A percentile compares a stretch with the other conserved stretches of the same genome.
phyloP scores from a whole-genome alignment of 495 filamentous ascomycete genomes.

The Alectoria sarmentosa region DNA sequence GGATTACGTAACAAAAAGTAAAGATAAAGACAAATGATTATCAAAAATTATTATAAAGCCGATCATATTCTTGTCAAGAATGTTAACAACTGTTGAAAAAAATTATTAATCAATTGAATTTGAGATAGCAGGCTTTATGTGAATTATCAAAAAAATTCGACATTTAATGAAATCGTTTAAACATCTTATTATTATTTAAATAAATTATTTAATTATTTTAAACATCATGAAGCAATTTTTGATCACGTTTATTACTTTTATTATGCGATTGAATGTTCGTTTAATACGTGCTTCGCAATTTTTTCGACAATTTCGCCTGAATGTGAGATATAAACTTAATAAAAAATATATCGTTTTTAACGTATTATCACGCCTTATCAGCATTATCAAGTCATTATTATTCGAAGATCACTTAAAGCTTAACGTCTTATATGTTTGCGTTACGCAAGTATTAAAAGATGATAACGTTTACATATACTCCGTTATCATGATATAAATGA shows the following conservation, averaged over 20 bases:
- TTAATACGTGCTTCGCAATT: slow-evolving; percentile 9
- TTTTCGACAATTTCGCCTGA: slow-evolving; percentile 5
- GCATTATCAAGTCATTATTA: no score
- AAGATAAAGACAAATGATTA: neutral
- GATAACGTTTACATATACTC: no score
- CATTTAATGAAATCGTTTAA: neutral
- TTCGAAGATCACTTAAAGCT: no score
- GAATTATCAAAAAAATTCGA: neutral
- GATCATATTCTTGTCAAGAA: neutral
- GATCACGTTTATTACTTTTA: neutral
- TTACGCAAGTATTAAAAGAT: no score
- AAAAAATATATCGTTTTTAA: slow-evolving; percentile 12
- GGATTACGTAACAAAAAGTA: no score
- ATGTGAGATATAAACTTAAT: neutral
- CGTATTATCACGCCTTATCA: neutral
- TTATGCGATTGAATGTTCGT: slow-evolving; percentile 8
- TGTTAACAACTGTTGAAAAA: neutral
- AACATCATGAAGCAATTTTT: neutral
- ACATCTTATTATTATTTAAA: neutral
- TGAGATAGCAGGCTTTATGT: slow-evolving; percentile 16
- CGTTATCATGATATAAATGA: no score
- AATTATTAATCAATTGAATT: slow-evolving; percentile 19
- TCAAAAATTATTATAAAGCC: neutral
- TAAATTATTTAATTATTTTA: neutral
- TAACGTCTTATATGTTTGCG: no score